phyloP scores from a whole-genome alignment of 805 yeast species.

The Kuraishia borneana region DNA sequence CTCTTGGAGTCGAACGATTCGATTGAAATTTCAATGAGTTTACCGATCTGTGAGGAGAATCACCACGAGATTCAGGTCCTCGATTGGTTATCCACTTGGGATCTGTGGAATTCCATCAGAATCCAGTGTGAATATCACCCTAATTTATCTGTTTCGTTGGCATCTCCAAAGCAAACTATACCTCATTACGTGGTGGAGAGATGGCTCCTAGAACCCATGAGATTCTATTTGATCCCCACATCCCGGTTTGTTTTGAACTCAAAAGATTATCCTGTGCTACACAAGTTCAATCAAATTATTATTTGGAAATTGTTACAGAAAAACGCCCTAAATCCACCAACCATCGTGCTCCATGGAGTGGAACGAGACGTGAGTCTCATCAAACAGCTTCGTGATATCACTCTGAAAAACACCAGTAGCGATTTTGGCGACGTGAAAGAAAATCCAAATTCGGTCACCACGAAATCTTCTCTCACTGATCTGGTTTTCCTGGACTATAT shows the following conservation, averaged over 20 bases:
- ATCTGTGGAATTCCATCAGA: constrained; percentile 60
- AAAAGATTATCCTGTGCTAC: constrained; percentile 53
- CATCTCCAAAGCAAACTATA: constrained; percentile 51
- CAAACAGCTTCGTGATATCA: constrained; percentile 8
- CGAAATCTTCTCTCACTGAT: constrained; percentile 6
- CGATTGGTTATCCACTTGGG: constrained; percentile 57
- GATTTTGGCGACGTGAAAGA: neutral
- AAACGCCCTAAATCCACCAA: constrained; percentile 26
- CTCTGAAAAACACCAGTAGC: neutral
- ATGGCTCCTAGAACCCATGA: constrained; percentile 63
- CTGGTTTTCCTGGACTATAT: constrained; percentile 18
- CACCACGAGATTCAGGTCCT: constrained; percentile 13
- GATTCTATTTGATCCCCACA: constrained; percentile 42
- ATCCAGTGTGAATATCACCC: constrained; percentile 40
- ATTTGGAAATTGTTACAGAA: constrained; percentile 31
- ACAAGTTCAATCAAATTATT: constrained; percentile 42
- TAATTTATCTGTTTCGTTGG: constrained; percentile 60
- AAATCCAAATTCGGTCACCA: neutral
- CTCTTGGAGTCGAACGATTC: constrained; percentile 16
- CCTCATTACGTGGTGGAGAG: constrained; percentile 40
- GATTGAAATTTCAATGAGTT: constrained; percentile 31
- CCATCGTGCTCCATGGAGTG: constrained; percentile 42
- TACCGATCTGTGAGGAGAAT: constrained; percentile 36
- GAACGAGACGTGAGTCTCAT: constrained; percentile 23
- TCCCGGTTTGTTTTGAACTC: constrained; percentile 47